These are phyloP conservation scores for Thraustochytrium sp. DNA, from an alignment of 352 stramenopile species.

Conservation along the genomic window DNA sequence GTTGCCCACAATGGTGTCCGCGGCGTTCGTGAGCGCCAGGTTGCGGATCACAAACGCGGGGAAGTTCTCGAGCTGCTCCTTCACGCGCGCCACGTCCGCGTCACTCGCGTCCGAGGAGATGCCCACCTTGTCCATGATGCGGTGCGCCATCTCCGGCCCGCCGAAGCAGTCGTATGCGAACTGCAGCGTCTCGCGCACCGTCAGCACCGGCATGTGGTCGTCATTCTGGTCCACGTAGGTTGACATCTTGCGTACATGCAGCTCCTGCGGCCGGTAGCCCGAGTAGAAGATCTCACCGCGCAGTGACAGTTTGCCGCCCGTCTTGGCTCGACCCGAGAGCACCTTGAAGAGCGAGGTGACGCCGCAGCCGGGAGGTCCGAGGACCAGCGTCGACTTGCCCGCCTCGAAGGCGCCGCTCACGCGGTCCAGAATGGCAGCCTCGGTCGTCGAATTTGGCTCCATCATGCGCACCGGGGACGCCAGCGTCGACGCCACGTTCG, in stretches of 20 bases:
- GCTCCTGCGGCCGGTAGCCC: background rate
- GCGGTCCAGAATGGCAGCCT: background rate
- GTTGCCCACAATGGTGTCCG: constrained; percentile 84
- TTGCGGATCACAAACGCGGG: constrained; percentile 68
- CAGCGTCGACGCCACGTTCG: background rate
- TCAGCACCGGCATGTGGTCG: constrained; percentile 72
- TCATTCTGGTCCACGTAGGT: constrained; percentile 57
- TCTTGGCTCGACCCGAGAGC: background rate
- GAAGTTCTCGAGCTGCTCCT: constrained; percentile 38
- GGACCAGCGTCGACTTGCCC: constrained; percentile 1
- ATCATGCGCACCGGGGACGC: background rate
- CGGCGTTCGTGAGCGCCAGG: constrained; percentile 75
- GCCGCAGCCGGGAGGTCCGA: constrained; percentile 20
- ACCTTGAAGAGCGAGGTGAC: constrained; percentile 33
- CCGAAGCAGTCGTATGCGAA: constrained; percentile 74
- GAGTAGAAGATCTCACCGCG: constrained; percentile 18
- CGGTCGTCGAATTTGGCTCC: background rate
- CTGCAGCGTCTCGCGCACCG: constrained; percentile 82
- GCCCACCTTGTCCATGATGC: background rate
- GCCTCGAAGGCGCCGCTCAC: constrained; percentile 10
- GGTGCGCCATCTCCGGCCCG: background rate
- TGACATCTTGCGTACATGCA: background rate
- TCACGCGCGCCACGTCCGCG: background rate
- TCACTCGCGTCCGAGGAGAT: background rate
- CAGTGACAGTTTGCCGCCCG: background rate